Percentiles rank a stretch among this genome's conserved stretches.
Conservation (phyloP, 164 flowering plant species). For the Umbellularia californica region DNA sequence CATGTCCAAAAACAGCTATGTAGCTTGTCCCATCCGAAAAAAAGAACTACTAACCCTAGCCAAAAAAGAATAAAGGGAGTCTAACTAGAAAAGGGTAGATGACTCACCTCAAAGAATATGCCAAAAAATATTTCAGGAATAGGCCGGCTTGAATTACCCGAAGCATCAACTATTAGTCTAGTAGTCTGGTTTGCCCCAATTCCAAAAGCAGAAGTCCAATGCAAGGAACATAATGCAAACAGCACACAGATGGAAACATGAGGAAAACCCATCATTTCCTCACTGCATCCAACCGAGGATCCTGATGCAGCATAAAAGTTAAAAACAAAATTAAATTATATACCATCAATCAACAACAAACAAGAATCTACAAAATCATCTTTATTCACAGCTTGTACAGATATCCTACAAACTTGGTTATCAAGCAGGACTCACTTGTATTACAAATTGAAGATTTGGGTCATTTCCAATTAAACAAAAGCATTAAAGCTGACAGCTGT, state of each 20-base stretch:
- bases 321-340: not conserved
- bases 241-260: constrained; percentile 2
- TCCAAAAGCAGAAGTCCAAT: constrained; percentile 13
- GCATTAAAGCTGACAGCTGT: no score
- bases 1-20: no score
- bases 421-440: no score
- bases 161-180: constrained; percentile 23
- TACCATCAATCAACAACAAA: not conserved
- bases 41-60: not conserved
- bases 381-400: no score
- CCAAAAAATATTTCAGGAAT: constrained; percentile 85
- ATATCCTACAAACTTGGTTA: no score
- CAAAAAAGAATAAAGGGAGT: not conserved
- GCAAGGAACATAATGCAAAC: constrained; percentile 15
- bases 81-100: no score
- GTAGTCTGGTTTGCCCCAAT: constrained; percentile 18
- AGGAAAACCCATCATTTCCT: constrained; percentile 18
- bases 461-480: no score
- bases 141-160: constrained; percentile 23
- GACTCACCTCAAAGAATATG: constrained; percentile 78
- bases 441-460: no score
- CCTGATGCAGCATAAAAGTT: not conserved
- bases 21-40: no score
- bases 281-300: not conserved
- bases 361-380: not conserved